Evolutionary conservation across 2,329 filamentous ascomycete genomes (phyloP).

Genomic region (Penicillium sp.): DNA sequence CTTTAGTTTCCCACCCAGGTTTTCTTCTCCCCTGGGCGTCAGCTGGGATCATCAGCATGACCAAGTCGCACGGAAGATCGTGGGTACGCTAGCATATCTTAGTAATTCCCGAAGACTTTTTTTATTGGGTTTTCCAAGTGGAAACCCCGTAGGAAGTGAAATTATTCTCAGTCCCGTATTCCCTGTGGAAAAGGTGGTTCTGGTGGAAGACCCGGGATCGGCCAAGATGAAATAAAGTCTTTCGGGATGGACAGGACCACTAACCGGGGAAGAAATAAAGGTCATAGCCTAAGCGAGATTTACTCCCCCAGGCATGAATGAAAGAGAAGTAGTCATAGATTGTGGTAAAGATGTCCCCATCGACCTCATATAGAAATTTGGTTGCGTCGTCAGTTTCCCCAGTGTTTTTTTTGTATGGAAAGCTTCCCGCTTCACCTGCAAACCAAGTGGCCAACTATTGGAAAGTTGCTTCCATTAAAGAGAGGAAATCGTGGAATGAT

Average conservation of each 20-base stretch:
- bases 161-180: background rate
- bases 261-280: background rate
- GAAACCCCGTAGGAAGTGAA: background rate
- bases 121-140: background rate
- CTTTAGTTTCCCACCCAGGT: background rate
- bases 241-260: constrained; percentile 6
- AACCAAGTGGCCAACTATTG: background rate
- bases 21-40: background rate
- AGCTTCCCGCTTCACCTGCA: background rate
- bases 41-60: constrained; percentile 6
- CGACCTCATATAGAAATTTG: background rate
- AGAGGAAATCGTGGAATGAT: background rate
- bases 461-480: background rate
- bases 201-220: constrained; percentile 12
- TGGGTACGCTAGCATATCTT: background rate
- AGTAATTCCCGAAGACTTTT: background rate
- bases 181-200: background rate
- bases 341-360: background rate
- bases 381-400: background rate
- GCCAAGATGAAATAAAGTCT: constrained; percentile 10
- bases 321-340: background rate
- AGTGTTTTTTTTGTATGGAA: background rate
- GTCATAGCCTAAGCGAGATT: background rate
- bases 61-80: constrained; percentile 1
- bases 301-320: background rate